Evolutionary conservation across 371 early-diverging fungal genomes (phyloP).

Genomic region (Globomyces sp.): DNA sequence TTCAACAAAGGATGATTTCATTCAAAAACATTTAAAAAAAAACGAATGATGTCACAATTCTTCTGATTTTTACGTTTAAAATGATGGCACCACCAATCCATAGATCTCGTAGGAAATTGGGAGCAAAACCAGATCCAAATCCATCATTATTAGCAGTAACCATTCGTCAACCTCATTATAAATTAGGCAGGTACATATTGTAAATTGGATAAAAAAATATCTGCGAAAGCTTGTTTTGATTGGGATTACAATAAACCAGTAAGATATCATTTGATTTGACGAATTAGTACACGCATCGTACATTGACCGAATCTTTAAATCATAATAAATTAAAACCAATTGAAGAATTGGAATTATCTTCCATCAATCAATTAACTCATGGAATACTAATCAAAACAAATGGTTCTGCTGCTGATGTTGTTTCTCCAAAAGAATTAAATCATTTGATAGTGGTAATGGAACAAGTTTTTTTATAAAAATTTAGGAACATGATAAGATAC

Average conservation of each 20-base stretch:
- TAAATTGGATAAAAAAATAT: not conserved
- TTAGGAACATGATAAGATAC: conserved; percentile 27
- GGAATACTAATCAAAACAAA: not conserved
- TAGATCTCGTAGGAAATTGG: not conserved
- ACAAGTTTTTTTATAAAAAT: not conserved
- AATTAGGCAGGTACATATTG: not conserved
- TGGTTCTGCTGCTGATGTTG: conserved; percentile 22
- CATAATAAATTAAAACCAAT: too few species aligned
- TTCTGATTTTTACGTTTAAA: too few species aligned
- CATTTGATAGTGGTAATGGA: conserved; percentile 17
- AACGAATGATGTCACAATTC: too few species aligned
- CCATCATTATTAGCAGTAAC: conserved; percentile 5
- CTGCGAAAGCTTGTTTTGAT: conserved; percentile 4
- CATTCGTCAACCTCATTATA: not conserved
- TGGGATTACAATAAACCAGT: conserved; percentile 9
- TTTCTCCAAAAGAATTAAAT: conserved; percentile 19
- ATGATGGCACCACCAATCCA: too few species aligned
- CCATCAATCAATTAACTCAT: conserved; percentile 1
- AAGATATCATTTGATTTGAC: not conserved
- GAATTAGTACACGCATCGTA: too few species aligned
- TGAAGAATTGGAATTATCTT: too few species aligned
- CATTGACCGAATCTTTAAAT: too few species aligned
- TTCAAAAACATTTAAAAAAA: too few species aligned
- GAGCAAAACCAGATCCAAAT: conserved; percentile 1
- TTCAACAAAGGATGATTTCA: too few species aligned